A percentile compares a stretch with the other conserved stretches of the same genome.
phyloP scores from a whole-genome alignment of 2,329 filamentous ascomycete species.

The Lachnellula cervina region DNA sequence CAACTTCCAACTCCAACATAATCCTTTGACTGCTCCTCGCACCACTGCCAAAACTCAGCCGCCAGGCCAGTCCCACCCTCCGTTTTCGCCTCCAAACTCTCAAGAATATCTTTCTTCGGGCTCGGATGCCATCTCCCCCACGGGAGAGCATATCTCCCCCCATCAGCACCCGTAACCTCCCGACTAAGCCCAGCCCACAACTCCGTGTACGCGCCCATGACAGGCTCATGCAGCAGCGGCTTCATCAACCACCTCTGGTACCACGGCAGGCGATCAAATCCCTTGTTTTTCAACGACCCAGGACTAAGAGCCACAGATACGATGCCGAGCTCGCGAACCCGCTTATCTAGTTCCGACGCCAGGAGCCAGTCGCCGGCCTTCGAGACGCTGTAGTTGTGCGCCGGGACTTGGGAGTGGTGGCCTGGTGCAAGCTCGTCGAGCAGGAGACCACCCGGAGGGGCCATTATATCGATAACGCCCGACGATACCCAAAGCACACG shows the following conservation, averaged over 20 bases:
- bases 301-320: constrained; percentile 14
- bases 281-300: constrained; percentile 13
- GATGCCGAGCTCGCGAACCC: constrained; percentile 4
- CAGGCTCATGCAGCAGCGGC: constrained; percentile 13
- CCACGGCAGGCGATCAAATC: constrained; percentile 4
- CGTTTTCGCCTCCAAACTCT: constrained; percentile 12
- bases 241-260: constrained; percentile 1
- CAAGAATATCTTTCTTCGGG: constrained; percentile 16
- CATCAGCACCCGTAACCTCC: constrained; percentile 12
- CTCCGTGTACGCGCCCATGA: constrained; percentile 21
- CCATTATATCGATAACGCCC: constrained; percentile 10
- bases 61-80: constrained; percentile 22
- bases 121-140: constrained; percentile 37
- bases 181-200: constrained; percentile 18
- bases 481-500: constrained; percentile 20
- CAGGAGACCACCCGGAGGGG: constrained; percentile 10
- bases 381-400: constrained; percentile 14
- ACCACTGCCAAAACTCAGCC: constrained; percentile 22
- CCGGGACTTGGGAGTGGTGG: not conserved
- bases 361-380: constrained; percentile 20
- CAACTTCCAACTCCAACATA: not conserved
- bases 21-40: constrained; percentile 8
- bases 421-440: constrained; percentile 9
- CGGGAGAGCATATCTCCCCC: constrained; percentile 20
- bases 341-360: constrained; percentile 10